These are phyloP conservation scores for Ceratobasidium theobromae DNA, from an alignment of 1,284 basidiomycete genomes.

Conservation along the genomic window DNA sequence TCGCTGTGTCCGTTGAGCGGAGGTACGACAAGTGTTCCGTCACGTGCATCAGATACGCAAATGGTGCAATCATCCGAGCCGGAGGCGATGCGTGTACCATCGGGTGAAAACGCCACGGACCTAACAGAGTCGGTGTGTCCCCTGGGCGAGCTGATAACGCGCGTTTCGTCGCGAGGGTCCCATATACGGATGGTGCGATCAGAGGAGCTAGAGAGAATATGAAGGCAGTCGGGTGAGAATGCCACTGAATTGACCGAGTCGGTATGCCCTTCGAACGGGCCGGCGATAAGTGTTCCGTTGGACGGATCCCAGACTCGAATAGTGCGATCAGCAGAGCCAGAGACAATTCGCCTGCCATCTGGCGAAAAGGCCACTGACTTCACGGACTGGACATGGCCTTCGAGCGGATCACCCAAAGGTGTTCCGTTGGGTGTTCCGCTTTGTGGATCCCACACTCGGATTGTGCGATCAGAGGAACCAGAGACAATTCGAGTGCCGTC, in stretches of 20 bases:
- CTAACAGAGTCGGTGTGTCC: not conserved
- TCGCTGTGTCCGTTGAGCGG: not conserved
- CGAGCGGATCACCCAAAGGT: not conserved
- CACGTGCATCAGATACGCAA: conserved; percentile 21
- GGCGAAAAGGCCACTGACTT: not conserved
- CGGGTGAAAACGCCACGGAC: conserved; percentile 23
- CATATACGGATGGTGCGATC: not conserved
- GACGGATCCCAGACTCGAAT: not conserved
- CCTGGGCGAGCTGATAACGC: not conserved
- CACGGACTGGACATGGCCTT: not conserved
- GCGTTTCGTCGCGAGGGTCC: too few relatives aligned
- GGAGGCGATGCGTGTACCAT: conserved; percentile 19
- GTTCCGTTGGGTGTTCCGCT: too few relatives aligned
- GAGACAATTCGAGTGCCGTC: too few relatives aligned
- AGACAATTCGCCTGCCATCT: not conserved
- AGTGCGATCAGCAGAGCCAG: not conserved
- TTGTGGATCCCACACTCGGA: too few relatives aligned
- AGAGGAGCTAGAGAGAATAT: not conserved
- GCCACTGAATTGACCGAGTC: not conserved
- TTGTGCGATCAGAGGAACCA: too few relatives aligned
- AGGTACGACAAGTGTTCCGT: not conserved
- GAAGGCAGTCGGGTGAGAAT: not conserved
- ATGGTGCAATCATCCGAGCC: conserved; percentile 32
- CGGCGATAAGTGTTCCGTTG: too few relatives aligned
- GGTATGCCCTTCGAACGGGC: not conserved